Evolutionary conservation across 768 basidiomycete genomes (phyloP), one percentile per base, ranked within the genome.

Genomic region (Agrocybe pediades): DNA sequence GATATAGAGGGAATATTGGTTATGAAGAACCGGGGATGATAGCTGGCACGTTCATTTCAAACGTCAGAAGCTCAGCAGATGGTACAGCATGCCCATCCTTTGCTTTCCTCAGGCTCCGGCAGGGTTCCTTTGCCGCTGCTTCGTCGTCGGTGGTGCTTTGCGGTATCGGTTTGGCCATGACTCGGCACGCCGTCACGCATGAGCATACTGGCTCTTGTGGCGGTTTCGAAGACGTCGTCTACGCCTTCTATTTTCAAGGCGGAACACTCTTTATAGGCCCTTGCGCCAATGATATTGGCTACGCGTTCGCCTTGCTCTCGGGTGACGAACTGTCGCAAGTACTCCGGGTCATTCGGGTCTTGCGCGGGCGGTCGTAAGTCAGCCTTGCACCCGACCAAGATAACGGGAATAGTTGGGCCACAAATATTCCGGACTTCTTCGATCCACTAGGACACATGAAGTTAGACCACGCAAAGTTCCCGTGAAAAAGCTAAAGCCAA

Each of bases 371-470:
- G 89, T 36, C 97, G 86, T 55, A 98, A 73, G 75, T 99, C 97
- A 51, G 86, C 88, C 72, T 99, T 98, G 78, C 93, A 96, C 2
- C 95, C 97, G 29, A 98, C 95, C 30, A 98, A 87, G 44, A 99
- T 80, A 49, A 99, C 93, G 24, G 97, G 97, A 58, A 98, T 90
- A 24, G 81, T 81, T 27, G 89, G 81, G 0, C 97, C 97, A 70
- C 97, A 98, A 65, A 98, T 95, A n/a, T 81, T 87, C 52, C 95
- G 87, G 11, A 98, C 97, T 76, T 98, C 97, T 71, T 96, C 94
- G 69, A 94, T 97, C 97, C 97, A 98, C 93, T 97, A 63, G 3
- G n/a, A 36, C 43, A 49, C 49, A 25, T 47, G 46, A 55, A 55
- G 57, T 54, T 63, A 58, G 60, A 57, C 54, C 23, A 49, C 41